Base-by-base conservation (phyloP, 352 stramenopile genomes). In the Pythium sukuiense region DNA sequence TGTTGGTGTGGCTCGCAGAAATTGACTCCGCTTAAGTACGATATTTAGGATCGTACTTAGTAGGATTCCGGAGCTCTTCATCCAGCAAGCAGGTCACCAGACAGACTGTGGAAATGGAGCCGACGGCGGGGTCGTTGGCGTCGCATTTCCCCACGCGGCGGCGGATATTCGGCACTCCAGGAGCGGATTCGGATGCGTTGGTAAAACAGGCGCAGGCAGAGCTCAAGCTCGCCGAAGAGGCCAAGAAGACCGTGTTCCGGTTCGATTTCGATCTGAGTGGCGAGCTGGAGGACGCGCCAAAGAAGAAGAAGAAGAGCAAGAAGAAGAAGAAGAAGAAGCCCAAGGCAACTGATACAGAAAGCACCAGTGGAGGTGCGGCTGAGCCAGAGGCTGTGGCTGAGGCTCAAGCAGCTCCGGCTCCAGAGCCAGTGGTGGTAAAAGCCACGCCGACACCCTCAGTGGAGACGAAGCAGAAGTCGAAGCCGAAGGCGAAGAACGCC, bases 131-230 rank as follows among this genome's bases (percentile, higher is more conserved):
- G 1, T 57, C 70, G 43, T 54, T 88, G 62, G 76, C 79, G 50
- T 66, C 77, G 68, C 77, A 88, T 56, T 88, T 88, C 60, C 76
- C 72, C 37, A 60, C 73, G 18, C 83, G 85, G 65, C 73, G 75
- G 43, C 63, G 75, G 27, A 76, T 82, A n/a, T 61, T 64, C 50
- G 12, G 30, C 5, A 41, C 55, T 2, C 48, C 65, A n/a, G 54
- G 53, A 12, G 59, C 43, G 5, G 53, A 43, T 24, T 24, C 54
- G 6, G 59, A 67, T 55, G 45, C 55, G 52, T 57, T 77, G 24
- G 55, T 76, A 53, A 71, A 76, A 35, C 75, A 70, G 30, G 75
- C 75, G 35, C 65, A 71, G 18, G 61, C 75, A 33, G 75, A 79
- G 59, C 60, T 83, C 32, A 29, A 71, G 8, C 60, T 73, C 26